A percentile compares a stretch with the other conserved stretches of the same genome.
Evolutionary conservation across 345 rosid genomes (phyloP).

Genomic region (Kandelia obovata): DNA sequence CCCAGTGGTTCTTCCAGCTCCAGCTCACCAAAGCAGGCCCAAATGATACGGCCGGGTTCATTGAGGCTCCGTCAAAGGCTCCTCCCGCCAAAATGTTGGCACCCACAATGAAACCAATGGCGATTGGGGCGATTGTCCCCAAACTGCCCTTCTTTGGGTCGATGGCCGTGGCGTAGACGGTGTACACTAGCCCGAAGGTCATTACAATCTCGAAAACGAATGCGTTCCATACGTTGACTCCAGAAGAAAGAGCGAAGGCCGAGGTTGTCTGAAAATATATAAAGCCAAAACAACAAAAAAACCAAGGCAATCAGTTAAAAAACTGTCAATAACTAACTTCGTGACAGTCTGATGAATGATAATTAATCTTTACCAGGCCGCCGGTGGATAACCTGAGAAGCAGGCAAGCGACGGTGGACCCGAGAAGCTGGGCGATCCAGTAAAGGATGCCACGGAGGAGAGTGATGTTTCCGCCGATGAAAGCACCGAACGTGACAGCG

Average conservation of each 20-base stretch:
- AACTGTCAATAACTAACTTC: not conserved
- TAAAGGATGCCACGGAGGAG: slow-evolving; percentile 82
- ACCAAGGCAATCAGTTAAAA: not conserved
- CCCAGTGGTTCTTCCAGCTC: slow-evolving; percentile 86
- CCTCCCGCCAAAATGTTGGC: slow-evolving; percentile 93
- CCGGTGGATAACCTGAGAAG: slow-evolving; percentile 73
- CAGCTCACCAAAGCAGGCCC: slow-evolving; percentile 96
- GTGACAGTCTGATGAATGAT: not conserved
- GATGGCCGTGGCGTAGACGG: slow-evolving; percentile 84
- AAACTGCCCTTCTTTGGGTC: slow-evolving; percentile 79
- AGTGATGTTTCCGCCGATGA: slow-evolving; percentile 79
- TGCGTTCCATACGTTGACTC: slow-evolving; percentile 73
- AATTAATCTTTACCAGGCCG: slow-evolving; percentile 49
- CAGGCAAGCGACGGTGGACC: slow-evolving; percentile 75
- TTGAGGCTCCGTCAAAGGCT: slow-evolving; percentile 87
- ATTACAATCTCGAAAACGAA: slow-evolving; percentile 87
- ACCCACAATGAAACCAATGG: slow-evolving; percentile 87
- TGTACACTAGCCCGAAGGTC: slow-evolving; percentile 90
- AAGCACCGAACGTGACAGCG: slow-evolving; percentile 85
- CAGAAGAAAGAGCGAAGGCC: slow-evolving; percentile 64
- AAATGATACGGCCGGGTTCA: slow-evolving; percentile 95
- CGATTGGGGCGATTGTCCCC: slow-evolving; percentile 72
- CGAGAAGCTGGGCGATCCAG: slow-evolving; percentile 89
- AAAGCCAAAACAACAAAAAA: not conserved
- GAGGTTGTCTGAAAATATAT: slow-evolving; percentile 44